These are phyloP conservation scores for Acer yangbiense DNA, from an alignment of 345 rosid species.

Conservation along the genomic window DNA sequence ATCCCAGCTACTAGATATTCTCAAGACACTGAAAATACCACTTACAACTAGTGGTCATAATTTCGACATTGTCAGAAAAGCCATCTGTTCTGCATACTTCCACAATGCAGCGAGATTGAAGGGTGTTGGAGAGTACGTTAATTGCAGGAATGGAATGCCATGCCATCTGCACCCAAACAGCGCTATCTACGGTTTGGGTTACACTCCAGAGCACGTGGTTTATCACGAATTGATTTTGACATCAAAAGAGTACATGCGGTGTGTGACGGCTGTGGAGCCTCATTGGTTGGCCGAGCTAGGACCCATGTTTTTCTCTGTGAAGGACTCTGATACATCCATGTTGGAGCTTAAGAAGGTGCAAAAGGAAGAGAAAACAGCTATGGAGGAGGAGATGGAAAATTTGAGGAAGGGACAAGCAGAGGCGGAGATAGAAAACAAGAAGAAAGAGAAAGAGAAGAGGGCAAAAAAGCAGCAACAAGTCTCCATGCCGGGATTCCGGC, in stretches of 20 bases:
- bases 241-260: conserved; percentile 95
- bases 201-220: conserved; percentile 84
- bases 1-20: conserved; percentile 93
- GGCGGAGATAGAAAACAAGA: conserved; percentile 51
- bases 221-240: conserved; percentile 92
- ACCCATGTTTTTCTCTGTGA: conserved; percentile 95
- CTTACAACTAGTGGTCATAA: conserved; percentile 75
- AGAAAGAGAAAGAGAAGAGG: conserved; percentile 60
- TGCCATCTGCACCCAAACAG: conserved; percentile 97
- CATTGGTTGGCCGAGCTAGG: conserved; percentile 96
- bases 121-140: conserved; percentile 96
- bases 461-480: conserved; percentile 75
- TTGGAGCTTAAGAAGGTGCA: conserved; percentile 89
- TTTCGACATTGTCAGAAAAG: conserved; percentile 75
- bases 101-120: conserved; percentile 88
- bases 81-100: conserved; percentile 93
- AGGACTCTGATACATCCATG: conserved; percentile 88
- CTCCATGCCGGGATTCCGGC: conserved; percentile 67
- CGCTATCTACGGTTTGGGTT: conserved; percentile 85
- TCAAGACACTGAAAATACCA: conserved; percentile 81
- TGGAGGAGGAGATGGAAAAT: conserved; percentile 97
- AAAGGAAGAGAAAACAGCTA: conserved; percentile 85
- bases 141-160: conserved; percentile 86
- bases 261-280: conserved; percentile 92
- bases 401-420: conserved; percentile 77